phyloP scores from a whole-genome alignment of 208 protist species.

The Leishmania aethiopica region DNA sequence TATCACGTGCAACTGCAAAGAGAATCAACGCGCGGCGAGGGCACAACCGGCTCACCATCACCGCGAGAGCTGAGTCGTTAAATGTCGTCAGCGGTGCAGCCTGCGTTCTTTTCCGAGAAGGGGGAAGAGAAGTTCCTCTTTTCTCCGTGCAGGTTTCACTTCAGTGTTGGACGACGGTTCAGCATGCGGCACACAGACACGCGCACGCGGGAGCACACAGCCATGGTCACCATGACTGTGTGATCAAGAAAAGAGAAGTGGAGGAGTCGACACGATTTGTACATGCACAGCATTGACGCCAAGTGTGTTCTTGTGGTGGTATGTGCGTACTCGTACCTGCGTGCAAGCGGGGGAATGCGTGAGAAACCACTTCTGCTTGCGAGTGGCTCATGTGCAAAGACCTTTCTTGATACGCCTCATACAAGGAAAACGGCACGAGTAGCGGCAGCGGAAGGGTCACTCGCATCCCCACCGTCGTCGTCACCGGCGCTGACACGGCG shows the following conservation, averaged over 20 bases:
- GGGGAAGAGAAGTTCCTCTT: not conserved
- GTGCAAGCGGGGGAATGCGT: not conserved
- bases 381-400: not conserved
- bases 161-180: not conserved
- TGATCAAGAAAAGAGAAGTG: not conserved
- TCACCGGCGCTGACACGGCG: not conserved
- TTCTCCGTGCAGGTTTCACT: not conserved
- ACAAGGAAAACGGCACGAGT: not conserved
- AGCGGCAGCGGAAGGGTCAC: not conserved
- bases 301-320: not conserved
- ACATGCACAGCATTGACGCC: not conserved
- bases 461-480: not conserved
- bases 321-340: not conserved
- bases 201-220: not conserved
- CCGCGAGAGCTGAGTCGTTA: not conserved
- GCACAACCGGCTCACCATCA: not conserved
- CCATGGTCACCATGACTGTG: not conserved
- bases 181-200: not conserved
- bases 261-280: not conserved
- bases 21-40: not conserved
- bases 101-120: not conserved
- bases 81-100: not conserved
- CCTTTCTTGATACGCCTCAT: not conserved
- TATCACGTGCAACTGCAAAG: not conserved
- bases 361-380: not conserved